A percentile compares a stretch with the other conserved stretches of the same genome.
Evolutionary conservation across 306 rosid species (phyloP).

Genomic region (Medicago ruthenica): DNA sequence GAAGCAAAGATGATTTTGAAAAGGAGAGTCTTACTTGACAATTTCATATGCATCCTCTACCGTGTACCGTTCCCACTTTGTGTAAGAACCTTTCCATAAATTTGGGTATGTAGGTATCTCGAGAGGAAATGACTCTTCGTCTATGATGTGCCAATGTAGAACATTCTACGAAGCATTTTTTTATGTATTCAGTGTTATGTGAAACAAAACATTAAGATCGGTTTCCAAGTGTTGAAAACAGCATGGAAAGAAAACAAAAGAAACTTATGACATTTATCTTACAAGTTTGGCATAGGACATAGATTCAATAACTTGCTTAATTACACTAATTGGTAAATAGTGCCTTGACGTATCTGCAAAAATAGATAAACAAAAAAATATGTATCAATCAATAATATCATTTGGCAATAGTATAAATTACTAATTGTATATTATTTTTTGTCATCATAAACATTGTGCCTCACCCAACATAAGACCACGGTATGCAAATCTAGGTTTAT

Average conservation of each 20-base stretch:
- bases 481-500: constrained; percentile 83
- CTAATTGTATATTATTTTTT: constrained; percentile 4
- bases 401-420: constrained; percentile 35
- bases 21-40: constrained; percentile 71
- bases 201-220: constrained; percentile 29
- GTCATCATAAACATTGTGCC: constrained; percentile 35
- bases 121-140: constrained; percentile 85
- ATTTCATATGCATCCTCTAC: constrained; percentile 89
- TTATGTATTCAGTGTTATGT: constrained; percentile 56
- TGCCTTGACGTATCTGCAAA: constrained; percentile 97
- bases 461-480: constrained; percentile 95
- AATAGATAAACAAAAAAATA: constrained; percentile 32
- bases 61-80: constrained; percentile 92
- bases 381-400: constrained; percentile 36
- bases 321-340: constrained; percentile 76
- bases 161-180: constrained; percentile 72
- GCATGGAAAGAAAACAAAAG: constrained; percentile 21
- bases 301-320: constrained; percentile 86
- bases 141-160: constrained; percentile 97
- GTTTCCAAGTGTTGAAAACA: constrained; percentile 29
- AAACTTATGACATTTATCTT: constrained; percentile 44
- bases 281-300: constrained; percentile 97
- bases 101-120: constrained; percentile 91
- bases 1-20: constrained; percentile 28
- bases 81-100: constrained; percentile 91